Evolutionary conservation across 768 basidiomycete genomes (phyloP).

Genomic region (Hypholoma fasciculare): DNA sequence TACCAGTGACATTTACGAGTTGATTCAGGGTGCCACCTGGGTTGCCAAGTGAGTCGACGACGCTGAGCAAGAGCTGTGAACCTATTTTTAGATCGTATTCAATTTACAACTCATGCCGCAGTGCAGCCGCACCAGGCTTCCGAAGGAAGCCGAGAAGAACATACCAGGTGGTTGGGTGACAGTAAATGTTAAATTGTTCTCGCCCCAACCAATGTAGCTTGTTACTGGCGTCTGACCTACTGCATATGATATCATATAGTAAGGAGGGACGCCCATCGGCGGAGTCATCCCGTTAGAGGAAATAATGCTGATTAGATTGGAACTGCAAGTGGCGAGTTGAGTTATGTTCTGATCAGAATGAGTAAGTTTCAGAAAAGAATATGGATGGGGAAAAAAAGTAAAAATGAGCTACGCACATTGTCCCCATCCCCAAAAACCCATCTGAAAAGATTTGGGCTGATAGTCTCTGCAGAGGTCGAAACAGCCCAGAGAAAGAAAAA

Average conservation of each 20-base stretch:
- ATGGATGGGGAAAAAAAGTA: neutral
- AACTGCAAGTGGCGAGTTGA: slow-evolving; percentile 5
- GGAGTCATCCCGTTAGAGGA: slow-evolving; percentile 5
- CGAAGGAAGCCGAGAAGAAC: slow-evolving; percentile 7
- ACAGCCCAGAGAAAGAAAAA: neutral
- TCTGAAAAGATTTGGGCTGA: neutral
- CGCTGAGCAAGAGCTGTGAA: slow-evolving; percentile 38
- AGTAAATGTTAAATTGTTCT: slow-evolving; percentile 35
- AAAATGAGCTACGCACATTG: neutral
- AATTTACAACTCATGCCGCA: neutral
- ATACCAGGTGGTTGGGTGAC: slow-evolving; percentile 39
- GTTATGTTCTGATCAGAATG: neutral
- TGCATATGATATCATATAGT: slow-evolving; percentile 42
- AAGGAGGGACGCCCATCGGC: slow-evolving; percentile 31
- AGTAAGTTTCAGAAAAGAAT: neutral
- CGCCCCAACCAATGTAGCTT: slow-evolving; percentile 28
- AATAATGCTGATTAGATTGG: slow-evolving; percentile 2
- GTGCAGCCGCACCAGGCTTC: too few relatives aligned
- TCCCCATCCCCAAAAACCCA: neutral
- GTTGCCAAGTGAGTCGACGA: slow-evolving; percentile 41
- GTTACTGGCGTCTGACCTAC: slow-evolving; percentile 34
- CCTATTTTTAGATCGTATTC: slow-evolving; percentile 27
- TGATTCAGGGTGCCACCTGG: slow-evolving; percentile 36
- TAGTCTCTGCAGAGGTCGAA: neutral
- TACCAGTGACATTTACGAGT: slow-evolving; percentile 30